Percentiles rank a stretch among this genome's conserved stretches.
Evolutionary conservation across 2,329 filamentous ascomycete genomes (phyloP).

Genomic region (Alternaria conjuncta): DNA sequence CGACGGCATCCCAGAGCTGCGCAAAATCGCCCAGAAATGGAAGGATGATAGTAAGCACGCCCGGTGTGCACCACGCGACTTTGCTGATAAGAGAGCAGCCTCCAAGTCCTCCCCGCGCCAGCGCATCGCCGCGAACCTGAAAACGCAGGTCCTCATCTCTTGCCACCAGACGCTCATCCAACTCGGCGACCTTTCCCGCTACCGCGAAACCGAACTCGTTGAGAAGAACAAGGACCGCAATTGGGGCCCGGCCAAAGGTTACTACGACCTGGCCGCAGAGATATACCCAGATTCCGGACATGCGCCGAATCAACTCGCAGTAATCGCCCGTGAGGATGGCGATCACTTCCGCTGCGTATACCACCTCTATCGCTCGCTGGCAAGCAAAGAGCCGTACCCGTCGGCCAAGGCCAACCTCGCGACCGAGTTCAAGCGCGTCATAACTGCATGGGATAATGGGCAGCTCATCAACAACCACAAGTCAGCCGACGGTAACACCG

Average conservation of each 20-base stretch:
- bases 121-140: constrained; percentile 57
- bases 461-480: constrained; percentile 55
- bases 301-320: constrained; percentile 88
- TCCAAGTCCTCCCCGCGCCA: constrained; percentile 36
- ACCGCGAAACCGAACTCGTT: constrained; percentile 75
- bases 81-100: constrained; percentile 49
- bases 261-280: constrained; percentile 81
- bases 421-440: constrained; percentile 75
- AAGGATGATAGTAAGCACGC: constrained; percentile 43
- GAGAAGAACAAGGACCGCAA: constrained; percentile 72
- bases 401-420: constrained; percentile 78
- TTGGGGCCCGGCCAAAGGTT: constrained; percentile 80
- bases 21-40: constrained; percentile 59
- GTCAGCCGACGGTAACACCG: constrained; percentile 55
- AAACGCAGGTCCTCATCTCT: constrained; percentile 69
- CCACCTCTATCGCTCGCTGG: constrained; percentile 84
- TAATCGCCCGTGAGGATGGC: constrained; percentile 78
- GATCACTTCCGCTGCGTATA: constrained; percentile 88
- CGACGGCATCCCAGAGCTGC: constrained; percentile 63
- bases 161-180: constrained; percentile 85
- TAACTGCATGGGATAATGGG: constrained; percentile 62
- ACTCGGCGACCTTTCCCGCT: constrained; percentile 88
- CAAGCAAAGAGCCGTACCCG: constrained; percentile 75
- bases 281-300: constrained; percentile 80
- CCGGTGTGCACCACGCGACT: background rate